Conservation (phyloP, 352 stramenopile species). For the Pythium phragmitis region DNA sequence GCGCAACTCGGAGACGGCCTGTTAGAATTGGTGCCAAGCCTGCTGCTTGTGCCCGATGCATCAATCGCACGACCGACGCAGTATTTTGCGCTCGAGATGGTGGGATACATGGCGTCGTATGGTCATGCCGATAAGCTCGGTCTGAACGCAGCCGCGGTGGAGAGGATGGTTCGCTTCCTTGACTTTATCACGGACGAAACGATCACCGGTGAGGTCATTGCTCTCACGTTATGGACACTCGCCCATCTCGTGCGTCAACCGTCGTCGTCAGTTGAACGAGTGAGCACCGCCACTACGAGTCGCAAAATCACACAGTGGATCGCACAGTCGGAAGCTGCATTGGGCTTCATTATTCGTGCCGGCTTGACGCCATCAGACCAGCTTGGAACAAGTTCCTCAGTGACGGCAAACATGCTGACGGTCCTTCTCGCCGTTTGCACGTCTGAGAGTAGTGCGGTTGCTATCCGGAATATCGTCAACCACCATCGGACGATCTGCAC, state of each 20-base stretch:
- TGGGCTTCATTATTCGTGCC: conserved; percentile 41
- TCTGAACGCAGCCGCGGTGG: conserved; percentile 34
- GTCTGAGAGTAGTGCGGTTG: background rate
- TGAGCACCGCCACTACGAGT: background rate
- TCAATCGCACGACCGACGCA: conserved; percentile 38
- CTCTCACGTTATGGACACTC: conserved; percentile 44
- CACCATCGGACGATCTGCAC: conserved; percentile 40
- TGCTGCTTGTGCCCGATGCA: conserved; percentile 34
- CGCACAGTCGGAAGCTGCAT: conserved; percentile 21
- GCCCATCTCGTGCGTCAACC: conserved; percentile 36
- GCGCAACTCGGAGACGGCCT: conserved; percentile 22
- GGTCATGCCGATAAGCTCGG: conserved; percentile 38
- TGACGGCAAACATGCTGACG: conserved; percentile 43
- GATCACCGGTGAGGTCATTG: conserved; percentile 35
- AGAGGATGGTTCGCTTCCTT: conserved; percentile 42
- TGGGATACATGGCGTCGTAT: conserved; percentile 65
- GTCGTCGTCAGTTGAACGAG: background rate
- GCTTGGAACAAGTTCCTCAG: conserved; percentile 30
- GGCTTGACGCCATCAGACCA: conserved; percentile 35
- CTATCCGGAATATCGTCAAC: conserved; percentile 12
- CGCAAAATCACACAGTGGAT: conserved; percentile 35
- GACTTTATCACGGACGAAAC: conserved; percentile 33
- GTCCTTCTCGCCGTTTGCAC: conserved; percentile 33
- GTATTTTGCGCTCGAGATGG: conserved; percentile 59
- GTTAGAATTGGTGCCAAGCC: conserved; percentile 35